Percentiles rank a stretch among this genome's conserved stretches.
phyloP scores from a whole-genome alignment of 805 yeast genomes.

The Yarrowia yakushimensis region DNA sequence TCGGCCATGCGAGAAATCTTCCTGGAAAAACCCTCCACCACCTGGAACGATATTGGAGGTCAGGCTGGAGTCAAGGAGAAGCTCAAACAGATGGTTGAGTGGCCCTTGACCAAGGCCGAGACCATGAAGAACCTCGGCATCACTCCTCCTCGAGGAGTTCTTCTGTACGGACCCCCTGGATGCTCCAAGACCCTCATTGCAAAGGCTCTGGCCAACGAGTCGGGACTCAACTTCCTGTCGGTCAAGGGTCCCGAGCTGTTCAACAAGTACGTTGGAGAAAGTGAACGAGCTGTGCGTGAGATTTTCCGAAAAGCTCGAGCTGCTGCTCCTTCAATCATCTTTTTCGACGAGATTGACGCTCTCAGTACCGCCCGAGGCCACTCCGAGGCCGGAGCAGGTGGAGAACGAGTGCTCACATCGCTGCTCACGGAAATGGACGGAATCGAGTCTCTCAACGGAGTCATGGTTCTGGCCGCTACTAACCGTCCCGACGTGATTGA shows the following conservation, averaged over 20 bases:
- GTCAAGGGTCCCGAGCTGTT: constrained; percentile 96
- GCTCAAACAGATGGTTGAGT: constrained; percentile 82
- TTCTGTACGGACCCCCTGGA: constrained; percentile 97
- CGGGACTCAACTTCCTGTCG: constrained; percentile 88
- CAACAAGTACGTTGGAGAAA: constrained; percentile 94
- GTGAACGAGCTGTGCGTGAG: constrained; percentile 89
- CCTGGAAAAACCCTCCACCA: constrained; percentile 88
- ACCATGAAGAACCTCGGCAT: constrained; percentile 77
- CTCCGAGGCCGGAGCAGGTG: constrained; percentile 53
- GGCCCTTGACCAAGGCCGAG: constrained; percentile 80
- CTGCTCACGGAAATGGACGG: constrained; percentile 95
- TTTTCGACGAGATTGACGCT: constrained; percentile 97
- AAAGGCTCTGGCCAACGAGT: constrained; percentile 91
- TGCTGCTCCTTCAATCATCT: constrained; percentile 89
- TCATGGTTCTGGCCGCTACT: constrained; percentile 92
- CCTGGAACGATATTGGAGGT: constrained; percentile 96
- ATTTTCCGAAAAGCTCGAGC: constrained; percentile 91
- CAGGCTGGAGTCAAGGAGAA: constrained; percentile 78
- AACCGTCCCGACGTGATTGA: constrained; percentile 93
- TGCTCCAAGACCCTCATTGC: constrained; percentile 95
- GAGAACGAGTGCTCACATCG: constrained; percentile 85
- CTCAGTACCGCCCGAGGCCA: constrained; percentile 70
- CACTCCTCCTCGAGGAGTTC: constrained; percentile 86
- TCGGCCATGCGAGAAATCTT: constrained; percentile 96
- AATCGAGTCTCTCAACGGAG: constrained; percentile 90